Conservation (phyloP, 495 filamentous ascomycete species). For the Podospora fimiseda region DNA sequence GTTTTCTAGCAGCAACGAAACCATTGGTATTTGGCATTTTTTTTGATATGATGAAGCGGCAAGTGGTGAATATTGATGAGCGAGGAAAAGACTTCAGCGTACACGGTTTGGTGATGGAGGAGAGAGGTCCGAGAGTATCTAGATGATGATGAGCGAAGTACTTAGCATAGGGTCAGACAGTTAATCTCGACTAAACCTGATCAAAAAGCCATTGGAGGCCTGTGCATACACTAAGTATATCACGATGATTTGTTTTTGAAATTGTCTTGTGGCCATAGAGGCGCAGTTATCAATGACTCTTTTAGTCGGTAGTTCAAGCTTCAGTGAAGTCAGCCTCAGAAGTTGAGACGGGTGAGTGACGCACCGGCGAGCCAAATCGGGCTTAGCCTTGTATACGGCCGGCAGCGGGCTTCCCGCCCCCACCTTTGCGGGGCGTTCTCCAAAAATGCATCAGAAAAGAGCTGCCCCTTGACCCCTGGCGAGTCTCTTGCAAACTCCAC, state of each 20-base stretch:
- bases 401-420: background rate
- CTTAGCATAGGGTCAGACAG: no score
- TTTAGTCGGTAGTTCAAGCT: no score
- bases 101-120: no score
- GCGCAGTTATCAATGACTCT: background rate
- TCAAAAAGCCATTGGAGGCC: no score
- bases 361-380: background rate
- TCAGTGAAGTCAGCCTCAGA: no score
- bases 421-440: background rate
- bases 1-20: background rate
- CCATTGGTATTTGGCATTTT: background rate
- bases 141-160: no score
- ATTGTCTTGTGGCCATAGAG: no score
- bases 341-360: background rate
- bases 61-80: background rate
- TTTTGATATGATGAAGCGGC: background rate
- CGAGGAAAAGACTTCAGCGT: background rate
- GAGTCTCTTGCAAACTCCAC: constrained; percentile 4
- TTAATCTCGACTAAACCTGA: no score
- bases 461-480: background rate
- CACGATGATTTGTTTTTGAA: no score
- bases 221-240: no score
- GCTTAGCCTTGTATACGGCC: background rate
- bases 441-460: background rate
- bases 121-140: no score